A percentile compares a stretch with the other conserved stretches of the same genome.
phyloP scores from a whole-genome alignment of 2,329 filamentous ascomycete genomes.

The Aspergillus quadrilineatus region DNA sequence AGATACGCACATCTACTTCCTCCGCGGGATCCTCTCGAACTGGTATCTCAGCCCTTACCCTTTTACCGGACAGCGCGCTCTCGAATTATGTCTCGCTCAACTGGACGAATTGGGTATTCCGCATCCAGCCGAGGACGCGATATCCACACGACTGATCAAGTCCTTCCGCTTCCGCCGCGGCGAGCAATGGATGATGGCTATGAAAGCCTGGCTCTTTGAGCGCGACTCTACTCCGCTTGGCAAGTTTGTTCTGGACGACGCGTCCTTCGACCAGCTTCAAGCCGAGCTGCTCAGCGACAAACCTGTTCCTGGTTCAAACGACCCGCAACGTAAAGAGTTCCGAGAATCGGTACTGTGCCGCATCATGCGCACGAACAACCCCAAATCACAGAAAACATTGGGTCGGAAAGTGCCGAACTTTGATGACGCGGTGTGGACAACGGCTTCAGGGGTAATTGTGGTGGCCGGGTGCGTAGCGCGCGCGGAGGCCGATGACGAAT shows the following conservation, averaged over 20 bases:
- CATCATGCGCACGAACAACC: slow-evolving; percentile 12
- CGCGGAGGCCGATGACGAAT: slow-evolving; percentile 10
- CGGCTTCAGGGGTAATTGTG: slow-evolving; percentile 8
- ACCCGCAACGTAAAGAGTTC: not conserved
- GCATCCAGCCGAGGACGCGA: slow-evolving; percentile 1
- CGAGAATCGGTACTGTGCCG: not conserved
- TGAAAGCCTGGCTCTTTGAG: slow-evolving; percentile 19
- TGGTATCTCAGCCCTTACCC: slow-evolving; percentile 10
- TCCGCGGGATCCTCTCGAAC: slow-evolving; percentile 15
- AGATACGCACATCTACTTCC: slow-evolving; percentile 16
- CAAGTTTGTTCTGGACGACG: not conserved
- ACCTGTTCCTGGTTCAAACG: not conserved
- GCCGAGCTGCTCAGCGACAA: not conserved
- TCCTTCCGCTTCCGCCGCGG: slow-evolving; percentile 11
- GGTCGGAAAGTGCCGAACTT: slow-evolving; percentile 11
- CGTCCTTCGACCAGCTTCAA: not conserved
- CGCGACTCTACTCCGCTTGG: not conserved
- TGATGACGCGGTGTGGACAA: slow-evolving; percentile 7
- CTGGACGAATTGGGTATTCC: slow-evolving; percentile 3
- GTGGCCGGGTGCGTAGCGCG: slow-evolving; percentile 13
- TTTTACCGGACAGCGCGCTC: slow-evolving; percentile 9
- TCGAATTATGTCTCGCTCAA: slow-evolving; percentile 8
- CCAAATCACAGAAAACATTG: slow-evolving; percentile 12
- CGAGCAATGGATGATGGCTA: slow-evolving; percentile 20
- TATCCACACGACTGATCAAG: slow-evolving; percentile 6